Evolutionary conservation across 208 protist species (phyloP), one percentile per base, ranked within the genome.

Genomic region (Crithidia sp.): DNA sequence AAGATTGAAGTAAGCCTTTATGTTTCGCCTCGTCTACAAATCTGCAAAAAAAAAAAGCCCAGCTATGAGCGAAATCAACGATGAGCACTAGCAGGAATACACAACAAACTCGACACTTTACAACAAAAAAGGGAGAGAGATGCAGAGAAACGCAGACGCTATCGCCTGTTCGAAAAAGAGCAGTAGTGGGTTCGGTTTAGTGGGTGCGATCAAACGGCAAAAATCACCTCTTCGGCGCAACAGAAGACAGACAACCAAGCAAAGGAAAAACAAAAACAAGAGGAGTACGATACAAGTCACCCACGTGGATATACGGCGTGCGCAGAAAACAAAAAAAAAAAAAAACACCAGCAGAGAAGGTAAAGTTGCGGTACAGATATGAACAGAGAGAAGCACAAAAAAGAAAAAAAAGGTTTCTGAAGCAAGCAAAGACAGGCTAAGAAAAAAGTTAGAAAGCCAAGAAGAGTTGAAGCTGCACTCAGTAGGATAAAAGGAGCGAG

Each of bases 31-130:
- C 49, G 39, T 58, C 44, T 2, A n/a, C 13, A 28, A 12, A 59
- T 56, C 12, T 57, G 10, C 14, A 8, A 45, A 63, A 28, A 63
- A 19, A 45, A 44, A 53, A 61, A 71, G 53, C 62, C 36, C 53
- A 62, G 5, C 6, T 5, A 2, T 10, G 61, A 28, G 28, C 28
- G 28, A 28, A 1, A 28, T 28, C 28, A 28, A 28, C 0, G 28
- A 28, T 28, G 28, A 28, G 28, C 28, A 28, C 28, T 28, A 1
- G 28, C 28, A 28, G 28, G 28, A 28, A 28, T 28, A 1, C 28
- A 28, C 28, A 28, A 28, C 28, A 28, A 28, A 28, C 28, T 28
- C 28, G 28, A 28, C 28, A 28, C 28, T 28, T 28, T 28, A 28
- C 28, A 28, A 28, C 28, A 28, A 1, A 28, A 28, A 1, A 28